A percentile compares a stretch with the other conserved stretches of the same genome.
These are phyloP conservation scores for Suillus subluteus DNA, from an alignment of 768 basidiomycete species.

Conservation along the genomic window DNA sequence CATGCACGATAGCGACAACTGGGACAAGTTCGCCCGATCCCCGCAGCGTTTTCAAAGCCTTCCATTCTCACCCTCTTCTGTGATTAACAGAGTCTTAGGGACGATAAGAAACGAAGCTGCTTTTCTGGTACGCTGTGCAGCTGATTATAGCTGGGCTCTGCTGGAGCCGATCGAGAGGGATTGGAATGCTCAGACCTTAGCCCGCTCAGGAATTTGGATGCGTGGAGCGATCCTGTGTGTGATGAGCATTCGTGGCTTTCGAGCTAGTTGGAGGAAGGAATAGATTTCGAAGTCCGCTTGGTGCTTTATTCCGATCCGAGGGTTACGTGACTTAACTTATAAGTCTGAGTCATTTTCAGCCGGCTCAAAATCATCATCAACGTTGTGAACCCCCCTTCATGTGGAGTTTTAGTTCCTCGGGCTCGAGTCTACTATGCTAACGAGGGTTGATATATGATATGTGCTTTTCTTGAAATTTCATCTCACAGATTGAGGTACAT, in stretches of 20 bases:
- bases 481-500: no score
- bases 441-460: no score
- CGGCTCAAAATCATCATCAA: no score
- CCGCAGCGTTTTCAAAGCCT: not conserved
- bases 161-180: conserved; percentile 67
- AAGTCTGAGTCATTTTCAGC: no score
- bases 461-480: no score
- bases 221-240: conserved; percentile 45
- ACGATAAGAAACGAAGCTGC: not conserved
- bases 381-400: no score
- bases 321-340: no score
- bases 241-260: conserved; percentile 73
- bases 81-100: not conserved
- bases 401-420: no score
- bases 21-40: not conserved
- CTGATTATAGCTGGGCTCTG: conserved; percentile 46
- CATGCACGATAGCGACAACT: not conserved
- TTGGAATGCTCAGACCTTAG: conserved; percentile 76
- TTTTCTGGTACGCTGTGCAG: not conserved
- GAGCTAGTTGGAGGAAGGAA: conserved; percentile 36
- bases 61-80: not conserved
- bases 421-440: no score
- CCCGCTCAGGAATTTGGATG: conserved; percentile 47
- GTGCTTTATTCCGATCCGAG: not conserved
- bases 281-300: not conserved